Conservation (phyloP, 352 stramenopile genomes). For the Globisporangium lucens region DNA sequence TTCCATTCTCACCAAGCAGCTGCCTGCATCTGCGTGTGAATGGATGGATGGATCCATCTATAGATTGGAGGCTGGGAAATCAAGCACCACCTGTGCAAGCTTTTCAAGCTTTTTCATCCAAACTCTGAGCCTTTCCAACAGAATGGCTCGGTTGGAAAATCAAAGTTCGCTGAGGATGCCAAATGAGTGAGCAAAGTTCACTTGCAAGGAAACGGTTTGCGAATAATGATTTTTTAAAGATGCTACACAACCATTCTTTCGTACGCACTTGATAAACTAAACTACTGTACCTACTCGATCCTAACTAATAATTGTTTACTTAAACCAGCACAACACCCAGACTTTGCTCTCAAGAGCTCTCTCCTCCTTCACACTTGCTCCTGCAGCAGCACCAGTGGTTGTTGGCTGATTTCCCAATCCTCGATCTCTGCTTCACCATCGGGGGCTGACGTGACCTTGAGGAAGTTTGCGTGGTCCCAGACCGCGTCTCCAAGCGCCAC, state of each 20-base stretch:
- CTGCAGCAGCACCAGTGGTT: background rate
- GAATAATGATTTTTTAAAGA: background rate
- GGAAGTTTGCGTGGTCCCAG: constrained; percentile 81
- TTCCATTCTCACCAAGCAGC: background rate
- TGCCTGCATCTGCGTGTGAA: background rate
- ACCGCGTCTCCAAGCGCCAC: constrained; percentile 66
- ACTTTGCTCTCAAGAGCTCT: background rate
- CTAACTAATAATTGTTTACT: background rate
- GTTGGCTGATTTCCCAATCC: constrained; percentile 9
- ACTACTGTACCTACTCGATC: background rate
- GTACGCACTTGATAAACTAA: background rate
- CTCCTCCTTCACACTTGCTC: background rate
- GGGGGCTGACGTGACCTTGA: constrained; percentile 15
- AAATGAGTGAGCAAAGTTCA: background rate
- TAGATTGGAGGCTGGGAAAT: background rate
- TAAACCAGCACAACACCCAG: background rate
- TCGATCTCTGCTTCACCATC: constrained; percentile 11
- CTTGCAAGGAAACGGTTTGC: background rate
- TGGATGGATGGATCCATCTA: background rate
- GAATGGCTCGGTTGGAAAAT: background rate
- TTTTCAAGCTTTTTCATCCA: background rate
- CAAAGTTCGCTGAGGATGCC: too few relatives aligned
- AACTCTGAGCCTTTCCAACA: background rate
- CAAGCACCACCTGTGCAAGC: background rate
- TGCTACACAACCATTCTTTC: background rate